These are phyloP conservation scores for Trichoderma simmonsii DNA, from an alignment of 2,329 filamentous ascomycete genomes.

Conservation along the genomic window DNA sequence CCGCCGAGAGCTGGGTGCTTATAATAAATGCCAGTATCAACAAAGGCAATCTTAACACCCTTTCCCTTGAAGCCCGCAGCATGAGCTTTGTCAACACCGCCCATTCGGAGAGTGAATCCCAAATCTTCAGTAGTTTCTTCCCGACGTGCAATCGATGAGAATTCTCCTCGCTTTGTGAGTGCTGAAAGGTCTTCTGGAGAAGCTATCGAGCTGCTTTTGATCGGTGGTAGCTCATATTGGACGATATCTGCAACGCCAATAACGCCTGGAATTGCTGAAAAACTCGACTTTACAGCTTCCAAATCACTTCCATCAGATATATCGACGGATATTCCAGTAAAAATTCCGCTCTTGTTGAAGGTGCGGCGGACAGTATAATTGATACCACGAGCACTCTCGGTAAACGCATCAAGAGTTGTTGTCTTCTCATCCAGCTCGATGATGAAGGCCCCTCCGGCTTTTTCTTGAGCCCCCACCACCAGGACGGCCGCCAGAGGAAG, in stretches of 20 bases:
- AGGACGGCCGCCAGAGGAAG: neutral
- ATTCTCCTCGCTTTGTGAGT: neutral
- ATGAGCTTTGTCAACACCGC: neutral
- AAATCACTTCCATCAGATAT: neutral
- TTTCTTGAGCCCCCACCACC: neutral
- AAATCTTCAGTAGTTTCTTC: neutral
- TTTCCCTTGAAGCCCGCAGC: neutral
- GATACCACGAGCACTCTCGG: neutral
- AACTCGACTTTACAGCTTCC: neutral
- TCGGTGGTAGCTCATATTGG: neutral
- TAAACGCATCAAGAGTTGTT: neutral
- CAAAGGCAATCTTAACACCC: neutral
- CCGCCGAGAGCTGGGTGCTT: conserved; percentile 1
- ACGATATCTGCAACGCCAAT: neutral
- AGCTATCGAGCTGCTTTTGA: neutral
- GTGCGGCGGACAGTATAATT: neutral
- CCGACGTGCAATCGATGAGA: neutral
- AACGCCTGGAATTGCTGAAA: neutral
- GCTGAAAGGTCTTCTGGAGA: neutral
- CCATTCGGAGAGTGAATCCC: neutral
- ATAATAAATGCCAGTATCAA: conserved; percentile 4
- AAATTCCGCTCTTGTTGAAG: neutral
- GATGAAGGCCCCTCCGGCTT: neutral
- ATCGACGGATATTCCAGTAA: neutral
- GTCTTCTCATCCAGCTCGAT: neutral